Evolutionary conservation across 2,329 filamentous ascomycete genomes (phyloP), one percentile per base, ranked within the genome.

Genomic region (Hawksworthiomyces lignivorus): DNA sequence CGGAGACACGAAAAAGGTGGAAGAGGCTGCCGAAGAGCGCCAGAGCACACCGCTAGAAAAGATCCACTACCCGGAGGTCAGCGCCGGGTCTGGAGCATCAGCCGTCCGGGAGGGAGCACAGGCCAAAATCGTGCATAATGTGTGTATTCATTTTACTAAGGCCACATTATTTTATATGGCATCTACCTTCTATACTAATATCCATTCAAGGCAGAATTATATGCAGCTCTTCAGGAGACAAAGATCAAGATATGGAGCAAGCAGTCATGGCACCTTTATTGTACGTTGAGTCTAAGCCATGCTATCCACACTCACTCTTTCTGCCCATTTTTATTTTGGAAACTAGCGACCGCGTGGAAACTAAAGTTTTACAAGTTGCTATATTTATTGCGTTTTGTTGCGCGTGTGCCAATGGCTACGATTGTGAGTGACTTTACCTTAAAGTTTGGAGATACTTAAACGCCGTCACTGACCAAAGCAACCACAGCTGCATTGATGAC

Each of bases 381-480:
- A 63, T 72, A 36, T 69, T 70, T 27, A 49, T 69, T 21, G 57
- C 61, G 8, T 68, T 70, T 48, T 67, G 64, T 54, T 68, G 67
- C 46, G 61, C 66, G 29, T 69, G 65, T 45, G 66, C 67, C 50
- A 70, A 69, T 52, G 67, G 67, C 46, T 70, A 69, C 48, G 67
- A 70, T 57, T 62, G 45, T 44, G 27, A 2, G 46, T 22, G n/a
- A n/a, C n/a, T n/a, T n/a, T n/a, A n/a, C n/a, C n/a, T n/a, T n/a
- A n/a, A n/a, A n/a, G n/a, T n/a, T n/a, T n/a, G n/a, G n/a, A n/a
- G n/a, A n/a, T n/a, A n/a, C n/a, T n/a, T n/a, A n/a, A n/a, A n/a
- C n/a, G n/a, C n/a, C n/a, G n/a, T 18, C 5, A 12, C 5, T 20
- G 20, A 15, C 12, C 36, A 41, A 17, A 28, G 26, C 20, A 11